Conservation (phyloP, 2,329 filamentous ascomycete species). For the Cladosporium sp. region DNA sequence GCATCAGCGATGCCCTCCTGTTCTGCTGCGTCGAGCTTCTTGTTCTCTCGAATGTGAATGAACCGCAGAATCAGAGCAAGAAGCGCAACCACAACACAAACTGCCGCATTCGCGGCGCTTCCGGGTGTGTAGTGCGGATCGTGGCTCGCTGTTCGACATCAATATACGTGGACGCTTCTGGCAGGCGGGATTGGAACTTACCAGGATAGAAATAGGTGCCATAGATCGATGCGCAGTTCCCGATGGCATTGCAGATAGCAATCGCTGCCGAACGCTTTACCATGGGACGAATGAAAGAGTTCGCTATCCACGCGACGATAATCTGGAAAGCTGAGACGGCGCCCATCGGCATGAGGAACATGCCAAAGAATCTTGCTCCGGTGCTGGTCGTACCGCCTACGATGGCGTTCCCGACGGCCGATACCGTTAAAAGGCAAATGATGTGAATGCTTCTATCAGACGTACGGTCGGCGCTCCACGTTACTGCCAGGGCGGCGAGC, state of each 20-base stretch:
- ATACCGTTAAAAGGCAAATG: constrained; percentile 48
- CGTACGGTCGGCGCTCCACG: constrained; percentile 51
- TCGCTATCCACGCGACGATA: constrained; percentile 26
- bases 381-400: constrained; percentile 49
- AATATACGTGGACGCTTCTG: not conserved
- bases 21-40: constrained; percentile 25
- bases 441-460: constrained; percentile 57
- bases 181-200: constrained; percentile 22
- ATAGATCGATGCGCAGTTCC: constrained; percentile 34
- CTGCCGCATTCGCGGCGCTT: constrained; percentile 33
- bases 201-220: constrained; percentile 21
- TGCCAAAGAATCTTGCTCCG: constrained; percentile 56
- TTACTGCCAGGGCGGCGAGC: constrained; percentile 51
- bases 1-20: constrained; percentile 13
- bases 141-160: constrained; percentile 27
- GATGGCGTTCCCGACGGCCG: constrained; percentile 53
- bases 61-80: constrained; percentile 33
- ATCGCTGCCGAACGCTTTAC: constrained; percentile 32
- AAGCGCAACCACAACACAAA: constrained; percentile 33
- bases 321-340: constrained; percentile 29
- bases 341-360: constrained; percentile 46
- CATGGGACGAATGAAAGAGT: constrained; percentile 28
- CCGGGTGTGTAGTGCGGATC: constrained; percentile 37
- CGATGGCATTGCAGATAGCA: constrained; percentile 31
- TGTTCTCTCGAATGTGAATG: constrained; percentile 34